Percentiles rank a stretch among this genome's conserved stretches.
phyloP scores from a whole-genome alignment of 129 eudicot species.

The Scalesia atractyloides region DNA sequence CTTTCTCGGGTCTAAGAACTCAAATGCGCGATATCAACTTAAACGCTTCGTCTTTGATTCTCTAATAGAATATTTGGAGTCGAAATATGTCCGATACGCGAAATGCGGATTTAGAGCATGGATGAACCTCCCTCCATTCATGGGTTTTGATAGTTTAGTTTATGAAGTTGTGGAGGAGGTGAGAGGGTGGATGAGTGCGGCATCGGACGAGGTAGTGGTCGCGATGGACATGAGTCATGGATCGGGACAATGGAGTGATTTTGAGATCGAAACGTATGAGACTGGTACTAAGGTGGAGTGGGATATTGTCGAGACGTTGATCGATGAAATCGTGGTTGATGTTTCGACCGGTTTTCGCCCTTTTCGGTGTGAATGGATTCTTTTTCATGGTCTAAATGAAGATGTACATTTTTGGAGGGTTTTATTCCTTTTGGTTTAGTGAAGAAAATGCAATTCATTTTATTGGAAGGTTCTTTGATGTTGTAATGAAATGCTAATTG shows the following conservation, averaged over 20 bases:
- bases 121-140: slow-evolving; percentile 40
- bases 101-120: slow-evolving; percentile 45
- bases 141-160: slow-evolving; percentile 50
- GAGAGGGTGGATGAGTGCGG: slow-evolving; percentile 63
- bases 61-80: slow-evolving; percentile 59
- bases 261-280: slow-evolving; percentile 62
- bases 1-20: slow-evolving; percentile 50
- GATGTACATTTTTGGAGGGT: neutral
- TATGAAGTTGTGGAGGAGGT: slow-evolving; percentile 61
- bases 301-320: slow-evolving; percentile 46
- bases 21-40: slow-evolving; percentile 42
- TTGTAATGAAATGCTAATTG: neutral
- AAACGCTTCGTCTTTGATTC: slow-evolving; percentile 62
- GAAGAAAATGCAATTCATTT: slow-evolving; percentile 6
- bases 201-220: slow-evolving; percentile 28
- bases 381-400: slow-evolving; percentile 6
- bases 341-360: neutral
- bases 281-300: slow-evolving; percentile 48
- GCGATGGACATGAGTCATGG: slow-evolving; percentile 67
- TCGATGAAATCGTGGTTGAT: slow-evolving; percentile 74
- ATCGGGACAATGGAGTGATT: slow-evolving; percentile 62
- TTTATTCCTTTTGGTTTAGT: slow-evolving; percentile 1
- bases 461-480: neutral
- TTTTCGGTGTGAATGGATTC: slow-evolving; percentile 12
- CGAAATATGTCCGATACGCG: slow-evolving; percentile 31